These are phyloP conservation scores for Waltergamsia citrina DNA, from an alignment of 2,329 filamentous ascomycete species.

Conservation along the genomic window DNA sequence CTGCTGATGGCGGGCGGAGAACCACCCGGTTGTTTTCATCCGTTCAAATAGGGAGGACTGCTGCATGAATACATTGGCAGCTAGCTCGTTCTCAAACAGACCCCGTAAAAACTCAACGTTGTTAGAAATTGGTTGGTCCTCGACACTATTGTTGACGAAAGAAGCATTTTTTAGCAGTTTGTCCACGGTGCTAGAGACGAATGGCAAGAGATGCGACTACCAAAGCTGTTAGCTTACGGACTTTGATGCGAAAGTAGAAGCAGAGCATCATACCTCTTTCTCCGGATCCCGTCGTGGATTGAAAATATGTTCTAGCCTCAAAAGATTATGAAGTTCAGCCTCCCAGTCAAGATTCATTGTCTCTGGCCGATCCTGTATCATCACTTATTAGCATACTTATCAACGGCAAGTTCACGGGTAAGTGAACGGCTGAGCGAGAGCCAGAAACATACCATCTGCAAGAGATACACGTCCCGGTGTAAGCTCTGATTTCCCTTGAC, in stretches of 20 bases:
- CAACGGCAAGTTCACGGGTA: not conserved
- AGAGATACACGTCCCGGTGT: slow-evolving; percentile 53
- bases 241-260: not conserved
- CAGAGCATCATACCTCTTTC: slow-evolving; percentile 25
- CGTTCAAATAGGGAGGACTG: slow-evolving; percentile 54
- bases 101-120: slow-evolving; percentile 33
- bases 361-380: slow-evolving; percentile 18
- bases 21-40: slow-evolving; percentile 1
- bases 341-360: slow-evolving; percentile 30
- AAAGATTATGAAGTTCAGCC: slow-evolving; percentile 30
- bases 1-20: not conserved
- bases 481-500: slow-evolving; percentile 49
- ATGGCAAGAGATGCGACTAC: slow-evolving; percentile 28
- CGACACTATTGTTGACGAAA: slow-evolving; percentile 16
- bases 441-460: slow-evolving; percentile 34
- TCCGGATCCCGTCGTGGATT: slow-evolving; percentile 13
- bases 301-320: slow-evolving; percentile 34
- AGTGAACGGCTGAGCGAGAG: not conserved
- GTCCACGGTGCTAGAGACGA: slow-evolving; percentile 36
- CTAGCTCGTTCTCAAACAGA: slow-evolving; percentile 35
- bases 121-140: slow-evolving; percentile 28
- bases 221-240: not conserved
- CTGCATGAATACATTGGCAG: slow-evolving; percentile 51
- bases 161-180: slow-evolving; percentile 35
- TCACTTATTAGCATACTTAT: not conserved